These are phyloP conservation scores for Oryza glumipatula DNA, from an alignment of 176 grass and related monocot species.

Conservation along the genomic window DNA sequence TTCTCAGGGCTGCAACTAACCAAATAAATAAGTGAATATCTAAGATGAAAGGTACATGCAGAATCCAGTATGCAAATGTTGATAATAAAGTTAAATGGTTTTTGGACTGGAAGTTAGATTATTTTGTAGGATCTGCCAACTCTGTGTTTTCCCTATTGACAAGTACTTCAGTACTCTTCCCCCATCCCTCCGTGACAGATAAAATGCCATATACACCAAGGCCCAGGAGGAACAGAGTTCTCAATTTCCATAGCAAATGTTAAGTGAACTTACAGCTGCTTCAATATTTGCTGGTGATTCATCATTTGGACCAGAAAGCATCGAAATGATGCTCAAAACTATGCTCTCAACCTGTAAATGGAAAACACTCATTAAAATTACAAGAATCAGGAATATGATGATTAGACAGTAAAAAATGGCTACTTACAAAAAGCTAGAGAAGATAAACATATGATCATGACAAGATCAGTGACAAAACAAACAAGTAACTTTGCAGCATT, in stretches of 20 bases:
- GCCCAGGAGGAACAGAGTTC: conserved; percentile 15
- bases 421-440: not conserved
- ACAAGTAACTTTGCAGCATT: not conserved
- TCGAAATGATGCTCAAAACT: conserved; percentile 94
- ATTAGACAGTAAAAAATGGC: conserved; percentile 1
- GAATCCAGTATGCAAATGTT: not conserved
- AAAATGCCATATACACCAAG: not conserved
- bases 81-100: not conserved
- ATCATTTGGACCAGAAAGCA: conserved; percentile 93
- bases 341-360: conserved; percentile 85
- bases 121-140: not conserved
- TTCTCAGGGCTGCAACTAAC: not conserved
- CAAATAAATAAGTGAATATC: not conserved
- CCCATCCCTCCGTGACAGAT: not conserved
- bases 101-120: not conserved
- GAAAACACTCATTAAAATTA: not conserved
- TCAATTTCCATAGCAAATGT: conserved; percentile 6
- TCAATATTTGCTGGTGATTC: conserved; percentile 91
- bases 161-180: not conserved
- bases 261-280: conserved; percentile 74
- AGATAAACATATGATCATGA: not conserved
- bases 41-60: not conserved
- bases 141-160: not conserved
- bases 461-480: not conserved
- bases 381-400: conserved; percentile 6